These are phyloP conservation scores for Paraurostyla sp. DNA, from an alignment of 73 alveolate genomes.

Conservation along the genomic window DNA sequence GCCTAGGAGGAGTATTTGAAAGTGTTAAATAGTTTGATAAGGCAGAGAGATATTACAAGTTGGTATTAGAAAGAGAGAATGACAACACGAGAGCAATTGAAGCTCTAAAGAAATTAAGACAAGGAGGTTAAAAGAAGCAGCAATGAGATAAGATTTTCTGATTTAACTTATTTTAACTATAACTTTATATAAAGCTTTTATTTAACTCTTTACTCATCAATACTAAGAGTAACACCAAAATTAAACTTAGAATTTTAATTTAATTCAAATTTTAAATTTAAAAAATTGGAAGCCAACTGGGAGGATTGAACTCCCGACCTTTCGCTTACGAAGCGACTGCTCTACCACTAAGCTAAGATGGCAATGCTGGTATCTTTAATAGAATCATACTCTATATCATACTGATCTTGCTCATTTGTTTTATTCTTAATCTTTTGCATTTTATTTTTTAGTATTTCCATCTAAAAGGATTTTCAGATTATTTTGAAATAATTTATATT, in stretches of 20 bases:
- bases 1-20: constrained; percentile 70
- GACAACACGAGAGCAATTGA: constrained; percentile 7
- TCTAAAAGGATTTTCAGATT: no score
- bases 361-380: constrained; percentile 40
- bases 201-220: no score
- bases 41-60: constrained; percentile 6
- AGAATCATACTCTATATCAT: no score
- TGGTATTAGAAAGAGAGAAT: neutral
- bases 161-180: no score
- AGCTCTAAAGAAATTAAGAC: neutral
- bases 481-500: no score
- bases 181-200: no score
- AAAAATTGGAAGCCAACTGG: constrained; percentile 56
- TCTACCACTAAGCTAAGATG: constrained; percentile 70
- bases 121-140: neutral
- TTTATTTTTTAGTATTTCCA: no score
- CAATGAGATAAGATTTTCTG: neutral
- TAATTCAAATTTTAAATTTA: neutral
- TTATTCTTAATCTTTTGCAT: no score
- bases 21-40: neutral
- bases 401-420: no score
- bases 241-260: neutral
- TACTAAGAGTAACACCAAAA: constrained; percentile 9
- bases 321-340: constrained; percentile 74
- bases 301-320: constrained; percentile 75